phyloP scores from a whole-genome alignment of 2,329 filamentous ascomycete species.

The Fusarium metavorans region DNA sequence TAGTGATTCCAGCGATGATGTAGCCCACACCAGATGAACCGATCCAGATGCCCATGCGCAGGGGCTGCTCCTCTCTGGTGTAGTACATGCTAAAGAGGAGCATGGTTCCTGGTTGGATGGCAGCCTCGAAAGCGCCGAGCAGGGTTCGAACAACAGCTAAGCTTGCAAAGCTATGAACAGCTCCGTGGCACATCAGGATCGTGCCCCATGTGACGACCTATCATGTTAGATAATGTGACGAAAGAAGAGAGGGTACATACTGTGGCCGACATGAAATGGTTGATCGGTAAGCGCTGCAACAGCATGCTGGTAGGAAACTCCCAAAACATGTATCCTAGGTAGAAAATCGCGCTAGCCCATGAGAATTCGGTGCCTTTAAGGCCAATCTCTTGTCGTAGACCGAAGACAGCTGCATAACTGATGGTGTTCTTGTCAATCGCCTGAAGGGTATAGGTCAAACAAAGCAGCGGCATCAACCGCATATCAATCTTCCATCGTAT shows the following conservation, averaged over 20 bases:
- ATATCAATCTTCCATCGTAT: constrained; percentile 34
- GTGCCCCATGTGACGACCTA: constrained; percentile 25
- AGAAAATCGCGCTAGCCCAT: constrained; percentile 57
- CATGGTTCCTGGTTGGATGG: constrained; percentile 32
- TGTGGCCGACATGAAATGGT: constrained; percentile 26
- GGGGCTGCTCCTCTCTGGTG: constrained; percentile 26
- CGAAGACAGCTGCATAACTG: constrained; percentile 55
- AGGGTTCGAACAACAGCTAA: constrained; percentile 21
- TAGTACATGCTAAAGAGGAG: constrained; percentile 38
- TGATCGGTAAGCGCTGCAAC: constrained; percentile 23
- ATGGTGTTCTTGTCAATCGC: constrained; percentile 41
- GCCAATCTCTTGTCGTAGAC: constrained; percentile 51
- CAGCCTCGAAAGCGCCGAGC: constrained; percentile 26
- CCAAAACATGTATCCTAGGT: constrained; percentile 52
- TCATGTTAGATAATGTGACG: neutral
- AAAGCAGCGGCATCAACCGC: constrained; percentile 40
- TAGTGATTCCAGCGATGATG: constrained; percentile 35
- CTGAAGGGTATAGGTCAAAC: constrained; percentile 39
- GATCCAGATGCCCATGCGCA: constrained; percentile 37
- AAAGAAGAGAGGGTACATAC: neutral
- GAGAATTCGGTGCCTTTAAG: constrained; percentile 53
- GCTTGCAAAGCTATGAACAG: constrained; percentile 12
- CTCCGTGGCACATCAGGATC: constrained; percentile 21
- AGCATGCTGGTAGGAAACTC: constrained; percentile 51
- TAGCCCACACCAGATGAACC: constrained; percentile 31